These are phyloP conservation scores for Phytopythium litorale DNA, from an alignment of 352 stramenopile species.

Conservation along the genomic window DNA sequence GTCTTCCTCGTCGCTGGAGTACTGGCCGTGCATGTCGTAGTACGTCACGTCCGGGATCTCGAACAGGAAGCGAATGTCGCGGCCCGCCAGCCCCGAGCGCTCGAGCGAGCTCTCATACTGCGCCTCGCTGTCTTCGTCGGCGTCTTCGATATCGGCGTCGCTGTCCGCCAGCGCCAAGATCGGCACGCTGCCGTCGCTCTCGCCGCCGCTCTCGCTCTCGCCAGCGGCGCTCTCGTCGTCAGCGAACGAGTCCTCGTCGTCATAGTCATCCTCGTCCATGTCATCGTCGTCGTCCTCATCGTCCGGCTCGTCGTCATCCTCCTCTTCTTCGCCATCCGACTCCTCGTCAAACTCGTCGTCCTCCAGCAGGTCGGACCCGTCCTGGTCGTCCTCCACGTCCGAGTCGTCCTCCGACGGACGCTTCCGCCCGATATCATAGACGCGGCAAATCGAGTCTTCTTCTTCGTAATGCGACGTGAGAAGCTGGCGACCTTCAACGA, in stretches of 20 bases:
- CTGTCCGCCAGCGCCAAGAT: conserved; percentile 24
- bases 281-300: conserved; percentile 48
- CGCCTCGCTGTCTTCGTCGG: conserved; percentile 23
- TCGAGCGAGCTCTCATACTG: conserved; percentile 15
- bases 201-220: conserved; percentile 19
- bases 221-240: conserved; percentile 33
- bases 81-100: conserved; percentile 34
- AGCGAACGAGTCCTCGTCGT: conserved; percentile 25
- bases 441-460: conserved; percentile 75
- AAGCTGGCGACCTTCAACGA: conserved; percentile 73
- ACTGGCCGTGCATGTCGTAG: conserved; percentile 72
- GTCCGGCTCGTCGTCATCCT: conserved; percentile 43
- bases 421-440: conserved; percentile 88
- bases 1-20: conserved; percentile 75
- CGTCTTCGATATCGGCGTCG: conserved; percentile 32
- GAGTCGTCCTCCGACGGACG: conserved; percentile 85
- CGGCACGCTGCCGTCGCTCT: conserved; percentile 7
- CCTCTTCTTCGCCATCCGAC: conserved; percentile 38
- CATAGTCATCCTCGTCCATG: conserved; percentile 35
- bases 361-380: conserved; percentile 65
- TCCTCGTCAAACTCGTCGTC: conserved; percentile 81
- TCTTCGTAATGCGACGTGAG: conserved; percentile 51
- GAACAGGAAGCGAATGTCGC: conserved; percentile 66
- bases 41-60: conserved; percentile 66
- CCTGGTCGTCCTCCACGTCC: conserved; percentile 73